Base-by-base conservation (phyloP, 2,329 filamentous ascomycete species). In the Hypoxylon sp. region DNA sequence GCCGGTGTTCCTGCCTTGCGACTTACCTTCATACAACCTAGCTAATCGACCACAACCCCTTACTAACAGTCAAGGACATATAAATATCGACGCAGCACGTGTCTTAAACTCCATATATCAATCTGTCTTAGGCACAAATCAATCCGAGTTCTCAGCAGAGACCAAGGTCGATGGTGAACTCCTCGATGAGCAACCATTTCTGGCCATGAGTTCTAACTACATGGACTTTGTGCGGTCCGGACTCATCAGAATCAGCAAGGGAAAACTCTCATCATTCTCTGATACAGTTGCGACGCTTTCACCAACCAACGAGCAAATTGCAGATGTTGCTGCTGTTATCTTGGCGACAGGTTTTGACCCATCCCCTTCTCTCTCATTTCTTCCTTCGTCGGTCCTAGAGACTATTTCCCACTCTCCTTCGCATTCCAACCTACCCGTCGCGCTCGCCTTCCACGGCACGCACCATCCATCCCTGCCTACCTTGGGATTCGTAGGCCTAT, bases 401-500 rank as follows among this genome's bases (percentile, higher is more conserved):
- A 81, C 79, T 0, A 82, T 97, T 1, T 81, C 88, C 5, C 86
- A 91, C 72, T 86, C 88, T 1, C 77, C 86, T 0, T 73, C 77
- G 0, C 85, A 88, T 65, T 76, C 81, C 14, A 84, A 85, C 52
- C 84, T 90, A n/a, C 89, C 90, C 0, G 77, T 93, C 1, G 86
- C 91, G 0, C 82, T 96, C 0, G 88, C 90, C 21, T 89, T 91
- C 53, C 90, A 92, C 69, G 87, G 87, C 1, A 90, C 89, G 0
- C 82, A 90, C 60, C 87, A 90, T 63, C 84, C 86, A 0, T 80
- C 83, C 0, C 78, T 94, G 0, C 86, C 90, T 0, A 86, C 86
- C 5, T 80, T 96, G 0, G 92, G 91, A 0, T 94, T 96, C 73
- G 90, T 96, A 0, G 93, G 93, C 0, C 93, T 94, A 79, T 97